Evolutionary conservation across 306 rosid species (phyloP).

Genomic region (Sindora glabra): DNA sequence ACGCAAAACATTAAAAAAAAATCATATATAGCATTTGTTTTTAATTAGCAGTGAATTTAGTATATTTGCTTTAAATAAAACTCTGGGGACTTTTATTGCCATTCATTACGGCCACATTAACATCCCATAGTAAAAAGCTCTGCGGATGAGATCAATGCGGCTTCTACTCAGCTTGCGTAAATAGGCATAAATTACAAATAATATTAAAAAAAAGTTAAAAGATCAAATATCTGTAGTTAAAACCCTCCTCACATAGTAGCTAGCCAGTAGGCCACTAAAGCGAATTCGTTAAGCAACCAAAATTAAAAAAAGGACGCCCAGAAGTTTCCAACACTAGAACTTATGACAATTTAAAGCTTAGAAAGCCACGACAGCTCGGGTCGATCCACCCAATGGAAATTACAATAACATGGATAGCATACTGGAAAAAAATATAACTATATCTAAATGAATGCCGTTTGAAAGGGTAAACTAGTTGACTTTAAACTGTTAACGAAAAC

Average conservation of each 20-base stretch:
- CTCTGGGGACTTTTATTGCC: too few species aligned
- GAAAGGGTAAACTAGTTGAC: constrained; percentile 3
- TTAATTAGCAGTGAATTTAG: not conserved
- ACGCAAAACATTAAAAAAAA: too few species aligned
- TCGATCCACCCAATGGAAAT: constrained; percentile 22
- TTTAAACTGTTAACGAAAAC: too few species aligned
- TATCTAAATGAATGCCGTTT: not conserved
- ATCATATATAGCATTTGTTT: not conserved
- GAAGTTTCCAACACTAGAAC: not conserved
- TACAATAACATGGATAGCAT: not conserved
- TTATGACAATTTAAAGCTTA: not conserved
- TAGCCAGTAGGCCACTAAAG: not conserved
- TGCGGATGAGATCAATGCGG: too few species aligned
- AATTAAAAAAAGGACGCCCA: not conserved
- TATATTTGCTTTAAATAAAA: not conserved
- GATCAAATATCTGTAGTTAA: constrained; percentile 3
- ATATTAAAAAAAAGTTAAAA: not conserved
- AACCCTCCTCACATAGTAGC: constrained; percentile 10
- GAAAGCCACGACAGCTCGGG: constrained; percentile 5
- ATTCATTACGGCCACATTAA: not conserved
- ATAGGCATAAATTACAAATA: constrained; percentile 1
- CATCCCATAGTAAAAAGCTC: not conserved
- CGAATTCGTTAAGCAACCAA: not conserved
- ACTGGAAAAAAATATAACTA: not conserved
- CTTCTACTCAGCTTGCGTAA: not conserved